These are phyloP conservation scores for Cryptosporidium xiaoi DNA, from an alignment of 169 alveolate genomes.

Conservation along the genomic window DNA sequence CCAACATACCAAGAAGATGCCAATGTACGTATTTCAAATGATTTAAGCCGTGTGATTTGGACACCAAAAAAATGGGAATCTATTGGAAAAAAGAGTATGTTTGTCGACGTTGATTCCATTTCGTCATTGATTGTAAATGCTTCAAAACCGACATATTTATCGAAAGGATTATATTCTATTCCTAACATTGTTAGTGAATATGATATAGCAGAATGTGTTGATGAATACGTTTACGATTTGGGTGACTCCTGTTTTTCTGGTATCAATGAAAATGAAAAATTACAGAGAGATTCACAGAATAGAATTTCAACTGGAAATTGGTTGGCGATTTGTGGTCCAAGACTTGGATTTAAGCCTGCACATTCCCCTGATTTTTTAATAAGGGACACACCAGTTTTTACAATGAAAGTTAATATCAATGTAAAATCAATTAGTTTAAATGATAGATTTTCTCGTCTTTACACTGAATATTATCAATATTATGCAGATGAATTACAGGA, in stretches of 20 bases:
- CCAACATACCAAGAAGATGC: constrained; percentile 74
- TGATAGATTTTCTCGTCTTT: constrained; percentile 68
- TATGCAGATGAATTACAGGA: constrained; percentile 65
- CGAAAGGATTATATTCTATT: constrained; percentile 50
- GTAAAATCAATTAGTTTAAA: constrained; percentile 61
- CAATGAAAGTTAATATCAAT: constrained; percentile 58
- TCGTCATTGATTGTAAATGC: constrained; percentile 70
- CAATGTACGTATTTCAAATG: constrained; percentile 58
- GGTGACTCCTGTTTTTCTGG: constrained; percentile 50
- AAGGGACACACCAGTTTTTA: constrained; percentile 67
- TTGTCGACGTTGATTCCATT: constrained; percentile 62
- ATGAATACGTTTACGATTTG: constrained; percentile 54
- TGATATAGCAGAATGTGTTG: constrained; percentile 74
- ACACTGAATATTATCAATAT: constrained; percentile 60
- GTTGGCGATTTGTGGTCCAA: constrained; percentile 74
- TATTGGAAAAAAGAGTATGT: constrained; percentile 55
- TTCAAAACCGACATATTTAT: constrained; percentile 44
- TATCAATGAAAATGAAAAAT: constrained; percentile 23
- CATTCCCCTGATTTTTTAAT: constrained; percentile 63
- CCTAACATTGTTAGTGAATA: constrained; percentile 62
- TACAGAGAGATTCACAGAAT: constrained; percentile 42
- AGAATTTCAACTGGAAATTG: constrained; percentile 66
- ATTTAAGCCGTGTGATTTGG: constrained; percentile 61
- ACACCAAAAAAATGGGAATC: constrained; percentile 71
- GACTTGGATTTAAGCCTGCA: constrained; percentile 72